These are phyloP conservation scores for Castanospermum australe DNA, from an alignment of 306 rosid genomes.

Conservation along the genomic window DNA sequence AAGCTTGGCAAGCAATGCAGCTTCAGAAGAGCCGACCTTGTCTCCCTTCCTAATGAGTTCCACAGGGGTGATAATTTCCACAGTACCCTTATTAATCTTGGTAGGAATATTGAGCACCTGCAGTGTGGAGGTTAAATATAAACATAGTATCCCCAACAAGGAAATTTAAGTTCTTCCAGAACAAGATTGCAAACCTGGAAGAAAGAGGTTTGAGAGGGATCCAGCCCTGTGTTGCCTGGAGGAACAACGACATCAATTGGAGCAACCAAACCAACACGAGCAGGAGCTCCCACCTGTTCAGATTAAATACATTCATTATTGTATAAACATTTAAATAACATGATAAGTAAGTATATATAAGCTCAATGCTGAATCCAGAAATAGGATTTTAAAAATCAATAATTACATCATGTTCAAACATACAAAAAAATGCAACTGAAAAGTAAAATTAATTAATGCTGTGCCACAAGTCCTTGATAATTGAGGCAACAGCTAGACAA, in stretches of 20 bases:
- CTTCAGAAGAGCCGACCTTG: slow-evolving; percentile 91
- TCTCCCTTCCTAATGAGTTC: slow-evolving; percentile 95
- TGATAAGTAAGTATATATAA: not conserved
- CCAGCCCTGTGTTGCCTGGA: slow-evolving; percentile 95
- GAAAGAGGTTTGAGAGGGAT: slow-evolving; percentile 94
- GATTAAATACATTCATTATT: not conserved
- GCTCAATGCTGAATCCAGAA: not conserved
- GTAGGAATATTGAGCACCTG: slow-evolving; percentile 92
- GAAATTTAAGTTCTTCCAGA: not conserved
- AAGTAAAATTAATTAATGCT: not conserved
- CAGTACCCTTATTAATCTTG: slow-evolving; percentile 96
- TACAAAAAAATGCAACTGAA: too few species aligned
- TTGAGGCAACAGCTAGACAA: too few species aligned
- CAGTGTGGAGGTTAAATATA: not conserved
- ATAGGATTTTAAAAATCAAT: not conserved
- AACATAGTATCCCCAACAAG: not conserved
- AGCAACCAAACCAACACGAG: slow-evolving; percentile 96
- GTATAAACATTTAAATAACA: not conserved
- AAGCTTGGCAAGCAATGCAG: slow-evolving; percentile 91
- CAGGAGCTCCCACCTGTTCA: slow-evolving; percentile 90
- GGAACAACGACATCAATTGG: slow-evolving; percentile 95
- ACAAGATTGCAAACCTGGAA: slow-evolving; percentile 61
- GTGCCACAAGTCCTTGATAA: not conserved
- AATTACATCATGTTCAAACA: not conserved
- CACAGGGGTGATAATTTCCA: slow-evolving; percentile 90